A percentile compares a stretch with the other conserved stretches of the same genome.
phyloP scores from a whole-genome alignment of 164 flowering plant species.

The Nelumbo lutea region DNA sequence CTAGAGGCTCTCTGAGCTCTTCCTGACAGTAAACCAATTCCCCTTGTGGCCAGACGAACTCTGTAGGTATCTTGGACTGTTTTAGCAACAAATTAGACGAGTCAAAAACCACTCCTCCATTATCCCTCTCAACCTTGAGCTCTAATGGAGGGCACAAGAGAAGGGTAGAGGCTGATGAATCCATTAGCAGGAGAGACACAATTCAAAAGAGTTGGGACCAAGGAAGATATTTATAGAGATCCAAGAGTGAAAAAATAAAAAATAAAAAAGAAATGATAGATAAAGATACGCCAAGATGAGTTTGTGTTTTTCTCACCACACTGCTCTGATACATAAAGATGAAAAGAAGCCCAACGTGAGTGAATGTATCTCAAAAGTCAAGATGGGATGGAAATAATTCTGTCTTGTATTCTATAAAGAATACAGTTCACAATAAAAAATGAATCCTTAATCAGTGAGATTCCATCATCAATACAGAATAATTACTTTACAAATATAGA shows the following conservation, averaged over 20 bases:
- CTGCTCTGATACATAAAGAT: too few species aligned
- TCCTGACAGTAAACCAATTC: constrained; percentile 17
- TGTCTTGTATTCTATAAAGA: too few species aligned
- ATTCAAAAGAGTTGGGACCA: not conserved
- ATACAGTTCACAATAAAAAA: too few species aligned
- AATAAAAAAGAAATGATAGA: not conserved
- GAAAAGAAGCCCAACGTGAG: too few species aligned
- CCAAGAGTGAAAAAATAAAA: not conserved
- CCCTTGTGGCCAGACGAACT: constrained; percentile 35
- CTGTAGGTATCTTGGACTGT: constrained; percentile 13
- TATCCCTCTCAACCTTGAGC: not conserved
- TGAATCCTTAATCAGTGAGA: too few species aligned
- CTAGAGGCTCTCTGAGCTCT: constrained; percentile 29
- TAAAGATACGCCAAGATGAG: not conserved
- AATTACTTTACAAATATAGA: too few species aligned
- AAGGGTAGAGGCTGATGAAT: constrained; percentile 10
- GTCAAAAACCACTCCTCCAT: constrained; percentile 2
- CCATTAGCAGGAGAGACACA: constrained; percentile 6
- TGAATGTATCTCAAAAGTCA: too few species aligned
- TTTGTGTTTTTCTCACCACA: too few species aligned
- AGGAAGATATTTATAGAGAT: constrained; percentile 9
- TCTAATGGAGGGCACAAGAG: constrained; percentile 10
- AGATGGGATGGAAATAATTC: too few species aligned
- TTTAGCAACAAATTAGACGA: constrained; percentile 6
- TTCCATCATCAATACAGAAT: too few species aligned